Evolutionary conservation across 331 rosid species (phyloP), one percentile per base, ranked within the genome.

Genomic region (Dryas integrifolia): DNA sequence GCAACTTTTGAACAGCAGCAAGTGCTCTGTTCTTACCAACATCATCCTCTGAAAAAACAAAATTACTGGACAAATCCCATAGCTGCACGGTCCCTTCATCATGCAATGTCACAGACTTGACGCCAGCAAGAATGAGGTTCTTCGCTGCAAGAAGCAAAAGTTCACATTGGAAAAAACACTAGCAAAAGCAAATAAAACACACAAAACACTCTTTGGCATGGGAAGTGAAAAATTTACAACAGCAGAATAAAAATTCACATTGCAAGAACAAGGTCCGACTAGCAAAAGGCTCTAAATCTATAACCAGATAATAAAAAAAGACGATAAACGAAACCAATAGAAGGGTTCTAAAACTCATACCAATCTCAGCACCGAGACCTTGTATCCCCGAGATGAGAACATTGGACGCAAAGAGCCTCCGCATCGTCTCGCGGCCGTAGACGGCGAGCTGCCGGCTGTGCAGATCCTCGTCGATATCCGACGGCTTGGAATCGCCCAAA

Each of bases 401-500:
- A 49, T 69, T 93, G 7, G 98, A 89, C 0, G 85, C 98, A 41
- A 87, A 93, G 46, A 93, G 96, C 83, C 86, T 79, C 73, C 97
- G 72, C 98, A 93, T 93, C 3, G 98, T 88, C 83, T 93, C 98
- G 18, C 98, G 89, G 73, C 98, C 98, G 74, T 93, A 93, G 63
- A 93, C 97, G 0, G 98, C 98, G 4, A 93, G 88, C 84, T 93
- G 98, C 49, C 98, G 88, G 86, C 98, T 93, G 82, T 93, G 98
- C 46, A 93, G 89, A 85, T 93, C 97, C 87, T 93, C 98, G 73
- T 93, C 98, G 35, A 93, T 93, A 11, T 89, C 97, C 0, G 82
- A 65, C 2, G 75, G 70, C 75, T 87, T 87, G 0, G 86, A 53
- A 62, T 82, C 81, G 4, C 92, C 98, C 39, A 86, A 70, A 41